Percentiles rank a stretch among this genome's conserved stretches.
Conservation (phyloP, 257 asterid genomes). For the Solanum tarijense region DNA sequence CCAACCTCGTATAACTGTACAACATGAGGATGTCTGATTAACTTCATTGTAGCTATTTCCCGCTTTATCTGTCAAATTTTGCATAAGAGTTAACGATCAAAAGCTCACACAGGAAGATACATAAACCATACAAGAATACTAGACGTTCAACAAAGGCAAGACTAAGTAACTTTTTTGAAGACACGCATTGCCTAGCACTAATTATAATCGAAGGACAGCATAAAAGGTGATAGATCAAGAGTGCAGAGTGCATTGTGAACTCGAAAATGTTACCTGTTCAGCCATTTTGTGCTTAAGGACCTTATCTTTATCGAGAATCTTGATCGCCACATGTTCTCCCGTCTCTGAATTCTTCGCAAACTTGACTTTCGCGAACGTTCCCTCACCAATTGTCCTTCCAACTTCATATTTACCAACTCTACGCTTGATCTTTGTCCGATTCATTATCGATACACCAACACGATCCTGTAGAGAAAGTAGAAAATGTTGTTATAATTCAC, state of each 20-base stretch:
- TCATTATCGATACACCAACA: slow-evolving; percentile 26
- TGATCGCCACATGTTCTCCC: slow-evolving; percentile 62
- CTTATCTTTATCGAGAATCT: slow-evolving; percentile 85
- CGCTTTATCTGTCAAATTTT: slow-evolving; percentile 57
- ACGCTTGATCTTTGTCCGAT: slow-evolving; percentile 48
- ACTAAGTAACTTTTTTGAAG: background rate
- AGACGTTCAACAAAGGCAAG: background rate
- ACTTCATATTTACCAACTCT: slow-evolving; percentile 77
- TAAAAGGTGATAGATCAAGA: background rate
- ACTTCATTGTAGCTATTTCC: slow-evolving; percentile 83
- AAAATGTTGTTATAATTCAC: background rate
- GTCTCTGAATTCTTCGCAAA: slow-evolving; percentile 76
- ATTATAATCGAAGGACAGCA: background rate
- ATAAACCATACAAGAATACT: background rate
- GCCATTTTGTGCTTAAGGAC: slow-evolving; percentile 93
- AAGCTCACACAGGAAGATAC: background rate
- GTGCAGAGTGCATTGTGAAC: background rate
- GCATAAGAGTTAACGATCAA: background rate
- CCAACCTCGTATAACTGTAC: slow-evolving; percentile 67
- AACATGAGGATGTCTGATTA: slow-evolving; percentile 79
- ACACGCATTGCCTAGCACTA: background rate
- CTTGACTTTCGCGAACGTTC: slow-evolving; percentile 86
- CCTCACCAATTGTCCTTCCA: slow-evolving; percentile 91
- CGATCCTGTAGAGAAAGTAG: background rate
- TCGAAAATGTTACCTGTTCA: slow-evolving; percentile 52